A percentile compares a stretch with the other conserved stretches of the same genome.
These are phyloP conservation scores for Albifimbria verrucaria DNA, from an alignment of 2,329 filamentous ascomycete genomes.

Conservation along the genomic window DNA sequence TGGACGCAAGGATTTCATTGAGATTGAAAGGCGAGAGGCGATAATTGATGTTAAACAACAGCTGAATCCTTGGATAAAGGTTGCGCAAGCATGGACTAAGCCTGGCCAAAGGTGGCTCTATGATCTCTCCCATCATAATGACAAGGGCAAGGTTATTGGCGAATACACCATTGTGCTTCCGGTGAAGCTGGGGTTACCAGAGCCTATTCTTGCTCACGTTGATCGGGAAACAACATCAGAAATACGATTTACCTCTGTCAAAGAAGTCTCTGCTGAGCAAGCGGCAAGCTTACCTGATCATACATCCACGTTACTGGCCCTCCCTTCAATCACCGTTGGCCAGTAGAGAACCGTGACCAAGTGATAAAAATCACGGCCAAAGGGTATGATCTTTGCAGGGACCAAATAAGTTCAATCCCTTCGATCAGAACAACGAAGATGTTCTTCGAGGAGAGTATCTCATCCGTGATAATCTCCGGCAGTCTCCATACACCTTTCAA, in stretches of 20 bases:
- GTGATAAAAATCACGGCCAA: slow-evolving; percentile 38
- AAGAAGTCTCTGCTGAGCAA: slow-evolving; percentile 14
- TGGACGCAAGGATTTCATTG: slow-evolving; percentile 27
- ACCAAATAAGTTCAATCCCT: slow-evolving; percentile 26
- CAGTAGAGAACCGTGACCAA: slow-evolving; percentile 33
- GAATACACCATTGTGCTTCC: slow-evolving; percentile 45
- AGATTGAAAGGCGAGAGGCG: slow-evolving; percentile 33
- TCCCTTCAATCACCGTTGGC: slow-evolving; percentile 47
- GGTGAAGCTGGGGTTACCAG: slow-evolving; percentile 32
- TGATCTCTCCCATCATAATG: slow-evolving; percentile 31
- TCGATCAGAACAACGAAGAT: slow-evolving; percentile 21
- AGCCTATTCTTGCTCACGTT: slow-evolving; percentile 37
- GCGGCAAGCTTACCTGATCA: slow-evolving; percentile 32
- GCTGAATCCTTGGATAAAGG: slow-evolving; percentile 43
- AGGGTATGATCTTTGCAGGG: slow-evolving; percentile 19
- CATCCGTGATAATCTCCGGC: slow-evolving; percentile 35
- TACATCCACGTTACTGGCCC: slow-evolving; percentile 39
- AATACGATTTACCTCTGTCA: slow-evolving; percentile 17
- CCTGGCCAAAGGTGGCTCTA: slow-evolving; percentile 18
- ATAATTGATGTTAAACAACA: slow-evolving; percentile 32
- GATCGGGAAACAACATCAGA: slow-evolving; percentile 31
- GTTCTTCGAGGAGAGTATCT: slow-evolving; percentile 24
- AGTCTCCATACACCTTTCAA: slow-evolving; percentile 38
- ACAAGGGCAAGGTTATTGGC: slow-evolving; percentile 23
- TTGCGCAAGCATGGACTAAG: slow-evolving; percentile 41